Evolutionary conservation across 177 flowering plant genomes (phyloP).

Genomic region (Vitis hybrid): DNA sequence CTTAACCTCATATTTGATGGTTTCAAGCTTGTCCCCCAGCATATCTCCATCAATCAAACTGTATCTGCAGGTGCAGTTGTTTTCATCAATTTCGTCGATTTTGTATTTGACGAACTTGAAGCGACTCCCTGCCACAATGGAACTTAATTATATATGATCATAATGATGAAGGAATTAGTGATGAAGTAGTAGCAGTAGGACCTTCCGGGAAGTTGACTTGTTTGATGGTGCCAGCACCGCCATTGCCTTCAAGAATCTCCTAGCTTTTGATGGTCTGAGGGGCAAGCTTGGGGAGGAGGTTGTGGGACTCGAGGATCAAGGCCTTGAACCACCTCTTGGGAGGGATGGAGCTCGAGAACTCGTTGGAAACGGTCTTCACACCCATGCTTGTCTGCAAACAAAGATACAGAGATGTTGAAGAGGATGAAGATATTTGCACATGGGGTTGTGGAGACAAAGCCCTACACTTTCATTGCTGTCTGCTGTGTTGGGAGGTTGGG

Average conservation of each 20-base stretch:
- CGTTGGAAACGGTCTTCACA: background rate
- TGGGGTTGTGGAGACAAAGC: too few species aligned
- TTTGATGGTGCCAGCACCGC: conserved; percentile 27
- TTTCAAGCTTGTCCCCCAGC: background rate
- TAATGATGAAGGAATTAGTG: background rate
- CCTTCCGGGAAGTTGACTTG: conserved; percentile 23
- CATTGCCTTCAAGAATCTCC: conserved; percentile 21
- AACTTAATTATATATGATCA: background rate
- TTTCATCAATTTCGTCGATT: background rate
- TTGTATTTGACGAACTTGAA: conserved; percentile 4
- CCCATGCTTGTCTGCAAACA: too few species aligned
- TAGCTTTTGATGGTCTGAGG: conserved; percentile 22
- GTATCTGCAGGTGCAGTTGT: background rate
- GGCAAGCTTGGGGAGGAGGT: conserved; percentile 26
- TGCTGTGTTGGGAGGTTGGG: too few species aligned
- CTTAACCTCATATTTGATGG: conserved; percentile 8
- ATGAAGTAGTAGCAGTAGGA: background rate
- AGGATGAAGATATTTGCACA: too few species aligned
- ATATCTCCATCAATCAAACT: conserved; percentile 5
- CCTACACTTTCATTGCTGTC: too few species aligned
- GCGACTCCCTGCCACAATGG: conserved; percentile 1
- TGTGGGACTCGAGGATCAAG: conserved; percentile 26
- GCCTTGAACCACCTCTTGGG: conserved; percentile 36
- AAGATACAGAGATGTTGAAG: too few species aligned
- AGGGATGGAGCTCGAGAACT: conserved; percentile 17